Base-by-base conservation (phyloP, 1,284 basidiomycete genomes). In the Farysia itapuensis region DNA sequence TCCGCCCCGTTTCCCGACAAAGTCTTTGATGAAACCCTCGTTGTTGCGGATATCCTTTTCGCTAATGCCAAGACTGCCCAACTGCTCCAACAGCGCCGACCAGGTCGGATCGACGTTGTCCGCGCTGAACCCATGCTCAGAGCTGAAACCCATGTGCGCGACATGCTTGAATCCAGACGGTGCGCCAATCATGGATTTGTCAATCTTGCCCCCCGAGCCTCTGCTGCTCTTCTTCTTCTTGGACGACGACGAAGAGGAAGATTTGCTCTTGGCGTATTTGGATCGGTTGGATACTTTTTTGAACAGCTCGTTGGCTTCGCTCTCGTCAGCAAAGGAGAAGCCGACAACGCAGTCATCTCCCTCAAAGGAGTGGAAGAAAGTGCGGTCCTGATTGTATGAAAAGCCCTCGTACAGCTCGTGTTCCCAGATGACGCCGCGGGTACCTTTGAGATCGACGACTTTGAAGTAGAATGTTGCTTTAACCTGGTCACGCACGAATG, bases 111-210 rank as follows among this genome's bases (percentile, higher is more conserved):
- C 94, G n/a, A 96, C 89, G 51, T 89, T 89, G 25, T 83, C 83
- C 1, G 87, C 88, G 0, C 86, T 86, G 77, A 92, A 96, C 4
- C 92, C 92, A 29, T 85, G 84, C 64, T 94, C 85, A 0, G 84
- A 77, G 65, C 94, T 88, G 77, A 88, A 96, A 19, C 92, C 92
- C 89, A 98, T 95, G 75, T 96, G 93, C 0, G 89, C 90, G 33
- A 95, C 83, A 73, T 97, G 93, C 60, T 85, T 83, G 81, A 96
- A 96, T 4, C 78, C 64, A 14, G 79, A 84, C 1, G 93, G 92
- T 0, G 82, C 87, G 11, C 89, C 90, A 43, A 96, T 96, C 81
- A 89, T 84, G 1, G 88, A 87, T 78, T 95, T 95, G 79, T 92
- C 86, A 53, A 94, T 87, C 76, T 85, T 87, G 19, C 43, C 50